Conservation (phyloP, 805 yeast genomes). For the Saccharomycopsis sp. region DNA sequence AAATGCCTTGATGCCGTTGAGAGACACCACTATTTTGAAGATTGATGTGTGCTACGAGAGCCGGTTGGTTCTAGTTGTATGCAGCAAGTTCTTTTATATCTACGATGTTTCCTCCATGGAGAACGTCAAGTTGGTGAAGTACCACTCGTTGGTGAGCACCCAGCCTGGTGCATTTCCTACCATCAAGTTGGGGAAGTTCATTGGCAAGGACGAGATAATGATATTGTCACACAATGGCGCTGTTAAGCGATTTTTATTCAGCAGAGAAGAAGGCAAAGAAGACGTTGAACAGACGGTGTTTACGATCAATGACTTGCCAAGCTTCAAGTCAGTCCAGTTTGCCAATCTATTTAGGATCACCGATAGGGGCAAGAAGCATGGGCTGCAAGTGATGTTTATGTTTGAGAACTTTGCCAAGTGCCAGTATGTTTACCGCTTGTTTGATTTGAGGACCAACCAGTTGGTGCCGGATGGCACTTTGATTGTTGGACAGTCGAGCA, state of each 20-base stretch:
- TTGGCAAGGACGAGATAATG: conserved; percentile 4
- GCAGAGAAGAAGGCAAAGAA: background rate
- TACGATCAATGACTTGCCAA: conserved; percentile 5
- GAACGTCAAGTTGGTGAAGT: conserved; percentile 1
- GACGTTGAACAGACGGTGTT: conserved; percentile 2
- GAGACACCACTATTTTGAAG: conserved; percentile 17
- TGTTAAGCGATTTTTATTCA: conserved; percentile 1
- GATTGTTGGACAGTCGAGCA: background rate
- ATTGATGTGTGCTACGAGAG: conserved; percentile 5
- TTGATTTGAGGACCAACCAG: conserved; percentile 1
- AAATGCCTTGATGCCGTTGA: conserved; percentile 16
- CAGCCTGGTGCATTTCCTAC: conserved; percentile 4
- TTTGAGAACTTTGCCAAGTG: background rate
- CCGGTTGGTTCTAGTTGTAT: conserved; percentile 7
- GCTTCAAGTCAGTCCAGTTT: conserved; percentile 1
- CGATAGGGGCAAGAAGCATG: background rate
- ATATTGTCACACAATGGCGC: conserved; percentile 7
- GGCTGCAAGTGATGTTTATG: background rate
- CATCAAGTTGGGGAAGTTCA: conserved; percentile 10
- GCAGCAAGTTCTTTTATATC: conserved; percentile 17
- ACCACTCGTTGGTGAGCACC: background rate
- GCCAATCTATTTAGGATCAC: background rate
- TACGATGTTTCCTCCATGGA: conserved; percentile 7
- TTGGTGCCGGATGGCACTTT: conserved; percentile 1
- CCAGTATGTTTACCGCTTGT: conserved; percentile 1